Base-by-base conservation (phyloP, 2,329 filamentous ascomycete genomes). In the Pseudofabraea citricarpa region DNA sequence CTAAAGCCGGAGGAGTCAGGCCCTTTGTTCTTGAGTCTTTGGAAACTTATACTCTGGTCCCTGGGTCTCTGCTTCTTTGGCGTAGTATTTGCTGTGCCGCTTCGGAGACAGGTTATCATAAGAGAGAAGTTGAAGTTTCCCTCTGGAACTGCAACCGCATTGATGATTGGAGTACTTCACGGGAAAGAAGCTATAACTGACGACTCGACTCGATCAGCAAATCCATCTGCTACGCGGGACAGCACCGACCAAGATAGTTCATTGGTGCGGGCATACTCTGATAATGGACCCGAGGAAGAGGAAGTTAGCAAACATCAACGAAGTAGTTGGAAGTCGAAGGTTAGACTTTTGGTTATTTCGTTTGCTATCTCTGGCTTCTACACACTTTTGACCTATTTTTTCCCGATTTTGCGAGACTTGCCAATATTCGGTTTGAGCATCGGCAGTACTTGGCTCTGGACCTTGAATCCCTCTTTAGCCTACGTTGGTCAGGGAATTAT, bases 401-500 rank as follows among this genome's bases (percentile, higher is more conserved):
- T 96, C 41, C 93, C 93, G 0, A 70, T 87, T 39, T 67, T 97
- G 16, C 84, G 90, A 43, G 85, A 87, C 52, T 71, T 98, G n/a
- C 93, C 93, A 1, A 71, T 98, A 20, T 87, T 97, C 53, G 93
- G 93, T 1, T 67, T 75, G 1, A 66, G 76, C 2, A 77, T 94
- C 6, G 90, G 90, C 0, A 68, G 77, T 1, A 79, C 79, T 2
- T 98, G 91, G 91, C 76, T 96, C 1, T 98, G 93, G 93, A 93
- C 88, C 1, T 71, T 98, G 6, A 98, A 98, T 54, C 93, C 93
- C 0, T 96, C 90, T 36, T 84, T 95, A n/a, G 93, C 93, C 2
- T 98, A 98, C 62, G 82, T 97, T 20, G 93, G 93, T 0, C 93
- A 98, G 66, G 93, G 93, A 9, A 94, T 98, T 49, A 97, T 98